Percentiles rank a stretch among this genome's conserved stretches.
These are phyloP conservation scores for Irineochytrium annulatum DNA, from an alignment of 192 early-diverging fungal species.

Conservation along the genomic window DNA sequence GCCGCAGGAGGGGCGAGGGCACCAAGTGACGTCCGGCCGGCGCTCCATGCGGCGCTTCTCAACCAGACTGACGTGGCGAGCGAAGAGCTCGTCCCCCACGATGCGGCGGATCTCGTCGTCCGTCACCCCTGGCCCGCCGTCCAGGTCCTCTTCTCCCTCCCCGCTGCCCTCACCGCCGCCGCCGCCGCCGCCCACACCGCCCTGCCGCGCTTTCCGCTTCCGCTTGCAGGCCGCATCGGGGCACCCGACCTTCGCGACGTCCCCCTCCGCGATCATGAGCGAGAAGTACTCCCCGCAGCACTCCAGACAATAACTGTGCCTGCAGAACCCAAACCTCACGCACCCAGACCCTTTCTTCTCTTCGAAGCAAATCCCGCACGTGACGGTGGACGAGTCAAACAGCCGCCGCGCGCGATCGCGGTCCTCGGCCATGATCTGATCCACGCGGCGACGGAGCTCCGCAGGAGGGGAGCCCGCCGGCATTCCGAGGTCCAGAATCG, in stretches of 20 bases:
- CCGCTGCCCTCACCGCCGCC: not conserved
- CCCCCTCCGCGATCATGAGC: constrained; percentile 27
- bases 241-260: constrained; percentile 19
- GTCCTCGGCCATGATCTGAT: constrained; percentile 17
- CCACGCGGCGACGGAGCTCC: not conserved
- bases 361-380: constrained; percentile 35
- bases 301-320: constrained; percentile 31
- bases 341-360: constrained; percentile 12
- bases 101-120: constrained; percentile 5
- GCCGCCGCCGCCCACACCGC: not conserved
- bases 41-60: constrained; percentile 13
- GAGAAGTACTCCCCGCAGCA: constrained; percentile 34
- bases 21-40: constrained; percentile 31
- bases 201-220: not conserved
- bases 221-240: constrained; percentile 23
- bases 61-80: constrained; percentile 11
- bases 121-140: not conserved
- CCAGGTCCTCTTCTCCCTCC: not conserved
- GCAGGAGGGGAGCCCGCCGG: too few relatives aligned
- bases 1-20: constrained; percentile 30
- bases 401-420: not conserved
- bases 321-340: constrained; percentile 19
- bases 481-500: not conserved
- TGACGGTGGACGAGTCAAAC: constrained; percentile 19
- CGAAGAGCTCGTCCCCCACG: constrained; percentile 6